Base-by-base conservation (phyloP, 2,329 filamentous ascomycete species). In the Pseudogymnoascus sp. region DNA sequence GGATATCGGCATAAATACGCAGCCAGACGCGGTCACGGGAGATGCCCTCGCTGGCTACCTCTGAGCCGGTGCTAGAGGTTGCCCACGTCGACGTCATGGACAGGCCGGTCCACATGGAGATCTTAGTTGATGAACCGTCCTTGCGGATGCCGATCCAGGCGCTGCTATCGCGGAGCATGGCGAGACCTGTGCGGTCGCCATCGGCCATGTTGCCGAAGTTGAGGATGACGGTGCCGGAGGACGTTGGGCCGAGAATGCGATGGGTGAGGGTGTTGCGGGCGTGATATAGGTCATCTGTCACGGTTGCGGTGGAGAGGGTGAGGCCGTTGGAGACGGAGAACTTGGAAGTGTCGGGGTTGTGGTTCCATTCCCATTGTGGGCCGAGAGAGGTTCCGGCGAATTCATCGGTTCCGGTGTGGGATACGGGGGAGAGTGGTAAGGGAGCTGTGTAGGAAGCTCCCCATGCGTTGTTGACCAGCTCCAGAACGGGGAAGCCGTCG, bases 361-460 rank as follows among this genome's bases (percentile, higher is more conserved):
- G 84, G 68, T 86, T 87, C 83, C 83, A 86, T 70, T 86, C 83
- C 81, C 81, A 86, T 2, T 78, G 73, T 0, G 76, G 75, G 6
- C 74, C 70, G 0, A 86, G 74, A 0, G 71, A 66, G 0, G 72
- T 68, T 0, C 78, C 79, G 0, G 65, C 59, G 65, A 86, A 86
- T 0, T 64, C 70, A 64, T 86, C 81, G 0, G 75, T 77, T 14
- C 80, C 77, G 0, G 74, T 72, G 37, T 72, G 65, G n/a, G 67
- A 65, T 4, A 65, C 43, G 2, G 70, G 68, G 63, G 71, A 70
- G 35, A 66, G 71, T 12, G 69, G 67, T 0, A 76, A 66, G 0
- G 78, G 76, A 10, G 75, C 64, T 0, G 75, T 74, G 65, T 83
- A 83, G 0, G 76, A 74, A 7, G 71, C 69, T 1, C 78, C 79